Evolutionary conservation across 129 eudicot genomes (phyloP).

Genomic region (Flaveria ramosissima): DNA sequence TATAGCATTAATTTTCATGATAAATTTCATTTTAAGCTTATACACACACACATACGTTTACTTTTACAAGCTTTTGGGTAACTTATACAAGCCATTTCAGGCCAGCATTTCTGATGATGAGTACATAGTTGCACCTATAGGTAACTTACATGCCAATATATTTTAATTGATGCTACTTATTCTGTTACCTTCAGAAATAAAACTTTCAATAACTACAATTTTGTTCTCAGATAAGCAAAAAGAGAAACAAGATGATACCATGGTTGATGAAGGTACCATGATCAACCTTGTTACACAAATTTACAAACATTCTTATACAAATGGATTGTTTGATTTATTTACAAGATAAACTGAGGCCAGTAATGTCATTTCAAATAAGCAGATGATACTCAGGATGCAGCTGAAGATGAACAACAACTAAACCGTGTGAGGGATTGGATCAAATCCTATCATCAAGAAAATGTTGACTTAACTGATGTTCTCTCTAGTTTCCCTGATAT

Average conservation of each 20-base stretch:
- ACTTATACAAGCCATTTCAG: conserved; percentile 39
- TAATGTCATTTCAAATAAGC: conserved; percentile 28
- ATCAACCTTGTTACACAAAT: conserved; percentile 5
- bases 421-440: conserved; percentile 87
- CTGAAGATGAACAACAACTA: conserved; percentile 82
- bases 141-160: conserved; percentile 41
- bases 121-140: conserved; percentile 75
- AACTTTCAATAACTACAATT: conserved; percentile 2
- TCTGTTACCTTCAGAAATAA: conserved; percentile 10
- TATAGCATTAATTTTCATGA: not conserved
- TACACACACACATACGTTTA: not conserved
- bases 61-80: conserved; percentile 20
- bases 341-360: conserved; percentile 3
- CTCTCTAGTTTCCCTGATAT: conserved; percentile 90
- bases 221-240: conserved; percentile 54
- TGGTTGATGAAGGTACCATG: conserved; percentile 59
- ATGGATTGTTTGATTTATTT: not conserved
- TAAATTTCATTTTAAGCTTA: not conserved
- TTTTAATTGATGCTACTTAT: not conserved
- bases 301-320: not conserved
- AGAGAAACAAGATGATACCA: conserved; percentile 45
- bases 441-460: conserved; percentile 60
- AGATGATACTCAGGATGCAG: conserved; percentile 94
- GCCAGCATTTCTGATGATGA: conserved; percentile 63
- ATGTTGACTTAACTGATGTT: conserved; percentile 65